Evolutionary conservation across 2,329 filamentous ascomycete genomes (phyloP).

Genomic region (Juglanconis juglandina): DNA sequence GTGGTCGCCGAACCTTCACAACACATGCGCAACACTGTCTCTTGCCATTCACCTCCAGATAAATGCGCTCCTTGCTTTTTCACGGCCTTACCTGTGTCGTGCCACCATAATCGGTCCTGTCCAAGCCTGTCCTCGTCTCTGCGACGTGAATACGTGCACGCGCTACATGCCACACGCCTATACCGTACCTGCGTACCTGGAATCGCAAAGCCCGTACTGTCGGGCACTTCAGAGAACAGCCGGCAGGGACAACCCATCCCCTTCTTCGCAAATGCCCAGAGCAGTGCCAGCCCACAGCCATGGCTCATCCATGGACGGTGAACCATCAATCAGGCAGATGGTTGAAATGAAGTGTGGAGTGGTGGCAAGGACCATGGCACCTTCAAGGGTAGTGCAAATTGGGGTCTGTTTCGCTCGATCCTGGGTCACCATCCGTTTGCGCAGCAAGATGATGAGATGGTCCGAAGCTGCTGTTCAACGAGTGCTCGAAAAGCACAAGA

Average conservation of each 20-base stretch:
- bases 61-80: neutral
- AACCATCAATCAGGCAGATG: slow-evolving; percentile 14
- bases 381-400: slow-evolving; percentile 18
- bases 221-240: neutral
- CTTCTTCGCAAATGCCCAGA: neutral
- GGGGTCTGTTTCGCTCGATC: slow-evolving; percentile 19
- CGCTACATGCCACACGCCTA: neutral
- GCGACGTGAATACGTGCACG: neutral
- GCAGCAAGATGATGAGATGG: too few relatives aligned
- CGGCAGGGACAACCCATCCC: slow-evolving; percentile 3
- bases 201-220: neutral
- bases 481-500: too few relatives aligned
- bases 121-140: neutral
- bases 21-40: neutral
- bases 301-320: slow-evolving; percentile 2
- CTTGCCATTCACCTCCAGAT: neutral
- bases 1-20: neutral
- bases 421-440: neutral
- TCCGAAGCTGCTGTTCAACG: too few relatives aligned
- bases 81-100: neutral
- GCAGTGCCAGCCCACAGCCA: neutral
- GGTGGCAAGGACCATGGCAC: slow-evolving; percentile 19
- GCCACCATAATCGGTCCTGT: neutral
- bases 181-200: neutral
- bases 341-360: slow-evolving; percentile 16